Conservation (phyloP, 2,329 filamentous ascomycete genomes). For the Botrytis aclada region DNA sequence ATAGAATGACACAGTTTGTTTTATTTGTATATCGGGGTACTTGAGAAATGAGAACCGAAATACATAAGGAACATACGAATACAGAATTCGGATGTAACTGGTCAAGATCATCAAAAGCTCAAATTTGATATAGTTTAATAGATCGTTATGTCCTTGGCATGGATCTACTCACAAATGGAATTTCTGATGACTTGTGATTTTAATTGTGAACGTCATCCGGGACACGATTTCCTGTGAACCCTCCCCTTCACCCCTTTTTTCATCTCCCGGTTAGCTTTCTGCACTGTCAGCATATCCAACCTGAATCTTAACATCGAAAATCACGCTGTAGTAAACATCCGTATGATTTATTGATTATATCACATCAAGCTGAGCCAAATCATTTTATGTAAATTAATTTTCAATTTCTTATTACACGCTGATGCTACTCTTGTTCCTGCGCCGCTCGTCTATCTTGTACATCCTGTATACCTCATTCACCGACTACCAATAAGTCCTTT, state of each 20-base stretch:
- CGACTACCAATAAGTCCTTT: background rate
- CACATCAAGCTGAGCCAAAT: background rate
- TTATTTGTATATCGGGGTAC: background rate
- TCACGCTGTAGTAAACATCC: background rate
- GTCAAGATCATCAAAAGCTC: background rate
- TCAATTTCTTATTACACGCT: conserved; percentile 12
- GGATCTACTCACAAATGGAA: background rate
- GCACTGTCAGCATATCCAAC: background rate
- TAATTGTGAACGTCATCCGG: background rate
- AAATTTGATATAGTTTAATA: background rate
- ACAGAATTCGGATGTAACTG: background rate
- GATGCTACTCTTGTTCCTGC: background rate
- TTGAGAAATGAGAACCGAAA: background rate
- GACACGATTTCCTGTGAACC: background rate
- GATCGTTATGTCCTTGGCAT: background rate
- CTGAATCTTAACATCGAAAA: background rate
- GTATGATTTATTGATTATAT: too few relatives aligned
- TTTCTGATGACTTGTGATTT: background rate
- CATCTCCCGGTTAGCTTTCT: background rate
- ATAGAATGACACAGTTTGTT: background rate
- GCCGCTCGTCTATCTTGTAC: background rate
- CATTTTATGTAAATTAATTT: background rate
- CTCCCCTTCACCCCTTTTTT: background rate
- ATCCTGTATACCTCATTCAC: background rate
- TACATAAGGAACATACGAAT: background rate